phyloP scores from a whole-genome alignment of 1,284 basidiomycete species.

The Irpex sp. region DNA sequence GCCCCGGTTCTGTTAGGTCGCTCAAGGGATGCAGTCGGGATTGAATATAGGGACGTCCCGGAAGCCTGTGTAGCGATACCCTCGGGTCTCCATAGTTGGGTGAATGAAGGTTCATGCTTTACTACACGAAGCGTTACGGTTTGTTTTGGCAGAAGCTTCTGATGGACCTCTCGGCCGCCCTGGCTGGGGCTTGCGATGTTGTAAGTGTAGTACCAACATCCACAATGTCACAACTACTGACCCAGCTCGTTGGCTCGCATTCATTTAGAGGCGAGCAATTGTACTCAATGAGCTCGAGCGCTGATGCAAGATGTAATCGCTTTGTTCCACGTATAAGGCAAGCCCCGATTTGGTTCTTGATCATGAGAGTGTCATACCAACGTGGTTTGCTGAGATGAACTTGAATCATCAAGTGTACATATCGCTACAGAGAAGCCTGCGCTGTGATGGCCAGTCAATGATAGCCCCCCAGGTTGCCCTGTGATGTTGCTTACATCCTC shows the following conservation, averaged over 20 bases:
- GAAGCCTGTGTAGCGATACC: too few relatives aligned
- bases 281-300: neutral
- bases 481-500: neutral
- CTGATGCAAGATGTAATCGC: too few relatives aligned
- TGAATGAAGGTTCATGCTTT: too few relatives aligned
- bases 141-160: too few relatives aligned
- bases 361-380: neutral
- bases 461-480: neutral
- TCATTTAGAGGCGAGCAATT: neutral
- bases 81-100: too few relatives aligned
- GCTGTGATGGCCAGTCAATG: neutral
- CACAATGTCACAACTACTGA: neutral
- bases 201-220: neutral
- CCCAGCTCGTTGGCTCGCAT: neutral
- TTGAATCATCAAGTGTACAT: neutral
- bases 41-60: too few relatives aligned
- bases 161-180: too few relatives aligned
- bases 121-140: too few relatives aligned
- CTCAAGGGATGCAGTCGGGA: too few relatives aligned
- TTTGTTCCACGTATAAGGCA: too few relatives aligned
- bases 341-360: neutral
- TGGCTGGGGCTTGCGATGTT: neutral
- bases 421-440: neutral
- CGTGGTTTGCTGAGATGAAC: neutral
- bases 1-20: too few relatives aligned